Evolutionary conservation across 768 basidiomycete genomes (phyloP).

Genomic region (Termitomyces sp.): DNA sequence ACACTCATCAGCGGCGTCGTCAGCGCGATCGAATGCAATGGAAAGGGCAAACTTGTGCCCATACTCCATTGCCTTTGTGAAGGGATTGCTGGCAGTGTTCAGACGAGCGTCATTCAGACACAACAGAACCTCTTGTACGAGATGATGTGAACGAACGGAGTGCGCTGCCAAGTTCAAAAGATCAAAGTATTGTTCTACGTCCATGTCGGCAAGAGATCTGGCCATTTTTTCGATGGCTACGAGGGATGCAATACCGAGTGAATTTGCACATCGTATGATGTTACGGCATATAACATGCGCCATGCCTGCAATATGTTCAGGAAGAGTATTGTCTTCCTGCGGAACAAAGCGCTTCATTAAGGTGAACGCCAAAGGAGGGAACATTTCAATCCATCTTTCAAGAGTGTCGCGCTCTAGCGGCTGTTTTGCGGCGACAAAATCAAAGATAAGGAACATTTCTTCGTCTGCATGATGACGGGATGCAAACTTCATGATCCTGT

Average conservation of each 20-base stretch:
- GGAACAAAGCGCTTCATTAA: constrained; percentile 46
- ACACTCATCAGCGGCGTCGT: constrained; percentile 63
- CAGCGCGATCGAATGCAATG: constrained; percentile 57
- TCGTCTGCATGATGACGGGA: constrained; percentile 49
- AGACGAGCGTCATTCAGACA: constrained; percentile 48
- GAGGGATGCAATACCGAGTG: constrained; percentile 47
- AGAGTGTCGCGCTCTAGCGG: constrained; percentile 25
- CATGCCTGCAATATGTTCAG: constrained; percentile 24
- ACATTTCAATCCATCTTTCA: constrained; percentile 37
- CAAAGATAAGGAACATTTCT: constrained; percentile 48
- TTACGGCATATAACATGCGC: constrained; percentile 33
- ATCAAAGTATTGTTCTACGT: constrained; percentile 41
- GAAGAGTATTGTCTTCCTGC: constrained; percentile 25
- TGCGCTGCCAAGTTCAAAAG: constrained; percentile 45
- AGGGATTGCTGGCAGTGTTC: constrained; percentile 12
- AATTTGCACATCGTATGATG: constrained; percentile 51
- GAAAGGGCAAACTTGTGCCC: constrained; percentile 51
- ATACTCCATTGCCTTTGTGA: constrained; percentile 29
- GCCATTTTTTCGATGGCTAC: constrained; percentile 55
- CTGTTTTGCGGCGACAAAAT: constrained; percentile 24
- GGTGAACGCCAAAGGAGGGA: constrained; percentile 50
- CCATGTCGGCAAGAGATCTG: constrained; percentile 33
- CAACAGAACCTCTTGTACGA: constrained; percentile 56
- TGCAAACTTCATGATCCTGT: constrained; percentile 33
- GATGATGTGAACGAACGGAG: constrained; percentile 43